Conservation (phyloP, 2,329 filamentous ascomycete species). For the Leptoxyphium fumago region DNA sequence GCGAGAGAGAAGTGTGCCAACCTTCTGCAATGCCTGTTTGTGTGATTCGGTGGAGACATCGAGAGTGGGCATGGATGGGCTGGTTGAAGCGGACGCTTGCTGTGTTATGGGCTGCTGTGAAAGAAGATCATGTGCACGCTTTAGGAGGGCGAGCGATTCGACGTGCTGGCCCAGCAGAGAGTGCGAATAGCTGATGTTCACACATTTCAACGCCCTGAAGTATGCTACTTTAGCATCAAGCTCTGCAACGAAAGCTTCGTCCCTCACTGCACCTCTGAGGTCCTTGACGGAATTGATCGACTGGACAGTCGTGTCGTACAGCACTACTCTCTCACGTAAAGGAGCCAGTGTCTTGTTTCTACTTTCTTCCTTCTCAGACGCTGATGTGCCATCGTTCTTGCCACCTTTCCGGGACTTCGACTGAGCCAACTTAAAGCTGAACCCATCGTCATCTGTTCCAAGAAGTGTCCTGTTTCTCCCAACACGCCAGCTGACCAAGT, state of each 20-base stretch:
- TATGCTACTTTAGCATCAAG: conserved; percentile 68
- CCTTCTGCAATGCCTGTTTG: conserved; percentile 43
- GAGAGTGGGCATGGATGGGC: conserved; percentile 47
- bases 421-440: conserved; percentile 39
- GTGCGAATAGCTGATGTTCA: conserved; percentile 77
- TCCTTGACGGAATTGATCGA: conserved; percentile 84
- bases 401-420: conserved; percentile 39
- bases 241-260: conserved; percentile 59
- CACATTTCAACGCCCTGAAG: conserved; percentile 77
- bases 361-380: conserved; percentile 44
- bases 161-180: conserved; percentile 54
- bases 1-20: conserved; percentile 61
- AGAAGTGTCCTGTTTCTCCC: conserved; percentile 82
- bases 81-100: conserved; percentile 25
- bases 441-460: conserved; percentile 62
- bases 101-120: conserved; percentile 33
- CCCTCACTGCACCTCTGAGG: conserved; percentile 76
- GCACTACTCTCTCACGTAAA: conserved; percentile 70
- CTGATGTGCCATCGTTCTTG: conserved; percentile 34
- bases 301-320: conserved; percentile 84
- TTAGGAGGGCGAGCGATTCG: conserved; percentile 75
- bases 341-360: conserved; percentile 62
- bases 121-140: conserved; percentile 52
- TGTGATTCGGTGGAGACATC: conserved; percentile 47
- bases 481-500: conserved; percentile 86